These are phyloP conservation scores for Pseudogymnoascus verrucosus DNA, from an alignment of 2,329 filamentous ascomycete species.

Conservation along the genomic window DNA sequence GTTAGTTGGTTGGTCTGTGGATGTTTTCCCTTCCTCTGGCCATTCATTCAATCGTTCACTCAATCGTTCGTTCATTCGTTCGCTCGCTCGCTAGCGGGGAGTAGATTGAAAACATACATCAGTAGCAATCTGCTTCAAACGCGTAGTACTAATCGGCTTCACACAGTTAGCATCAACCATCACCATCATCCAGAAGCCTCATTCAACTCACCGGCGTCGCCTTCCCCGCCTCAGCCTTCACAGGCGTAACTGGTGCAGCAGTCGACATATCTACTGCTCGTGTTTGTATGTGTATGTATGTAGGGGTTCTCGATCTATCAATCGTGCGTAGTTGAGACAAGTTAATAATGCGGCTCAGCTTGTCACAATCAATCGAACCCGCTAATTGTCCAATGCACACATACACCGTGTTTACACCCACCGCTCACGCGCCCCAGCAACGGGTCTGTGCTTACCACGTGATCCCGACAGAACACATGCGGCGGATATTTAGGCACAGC, in stretches of 20 bases:
- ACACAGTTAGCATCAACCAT: background rate
- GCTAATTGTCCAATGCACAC: background rate
- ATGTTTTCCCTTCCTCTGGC: background rate
- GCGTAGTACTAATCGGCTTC: slow-evolving; percentile 67
- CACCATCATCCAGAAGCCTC: background rate
- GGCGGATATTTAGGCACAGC: background rate
- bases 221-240: background rate
- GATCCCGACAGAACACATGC: background rate
- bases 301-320: background rate
- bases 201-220: background rate
- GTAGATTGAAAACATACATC: slow-evolving; percentile 50
- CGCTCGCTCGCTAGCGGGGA: slow-evolving; percentile 2
- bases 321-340: background rate
- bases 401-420: background rate
- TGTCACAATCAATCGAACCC: background rate
- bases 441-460: background rate
- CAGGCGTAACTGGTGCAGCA: slow-evolving; percentile 21
- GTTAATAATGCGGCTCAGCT: background rate
- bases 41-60: too few relatives aligned
- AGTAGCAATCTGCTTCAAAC: slow-evolving; percentile 77
- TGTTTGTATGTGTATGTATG: background rate
- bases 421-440: background rate
- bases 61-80: background rate
- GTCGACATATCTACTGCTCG: slow-evolving; percentile 22
- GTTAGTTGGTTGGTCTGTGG: slow-evolving; percentile 14